Base-by-base conservation (phyloP, 495 filamentous ascomycete species). In the Bathelium albidoporum region DNA sequence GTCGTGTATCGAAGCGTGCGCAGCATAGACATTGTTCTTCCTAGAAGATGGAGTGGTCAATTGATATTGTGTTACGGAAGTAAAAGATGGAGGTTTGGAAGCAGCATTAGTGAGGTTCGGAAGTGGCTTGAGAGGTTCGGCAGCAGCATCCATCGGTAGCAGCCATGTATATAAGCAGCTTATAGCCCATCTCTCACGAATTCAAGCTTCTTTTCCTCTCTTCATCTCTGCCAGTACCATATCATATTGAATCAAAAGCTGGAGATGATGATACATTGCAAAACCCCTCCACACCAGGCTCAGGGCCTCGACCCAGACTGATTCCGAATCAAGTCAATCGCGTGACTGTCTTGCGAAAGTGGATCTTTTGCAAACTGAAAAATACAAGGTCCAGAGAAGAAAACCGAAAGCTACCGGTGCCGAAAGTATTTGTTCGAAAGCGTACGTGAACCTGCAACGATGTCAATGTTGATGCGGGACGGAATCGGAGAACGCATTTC, bases 341-440 rank as follows among this genome's bases (percentile, higher is more conserved):
- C 29, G 24, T 55, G 29, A 55, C 49, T n/a, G 49, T 24, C 2
- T 55, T 55, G 1, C 49, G 26, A n/a, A 55, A 16, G 11, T 28
- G 49, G 49, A 55, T 55, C 49, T 29, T 24, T 0, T 55, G 49
- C 22, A 55, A 29, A 55, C 29, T 55, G 49, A 55, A 55, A 55
- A 55, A 1, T n/a, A 16, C 49, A 55, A 55, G 49, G 49, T 3
- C 49, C 24, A 16, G 49, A 55, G 24, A 55, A 1, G 49, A 55
- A 1, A 2, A 24, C 49, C 49, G 29, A 55, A 29, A 55, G 49
- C 49, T 55, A 16, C 49, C 22, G 24, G 2, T 29, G 24, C 0
- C 49, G 49, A 24, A 55, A 55, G 49, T 55, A 10, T 55, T 55
- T 55, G 24, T 55, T 55, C 49, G 49, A 29, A 55, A 55, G 49